Percentiles rank a stretch among this genome's conserved stretches.
These are phyloP conservation scores for Durotheca rogersii DNA, from an alignment of 495 filamentous ascomycete genomes.

Conservation along the genomic window DNA sequence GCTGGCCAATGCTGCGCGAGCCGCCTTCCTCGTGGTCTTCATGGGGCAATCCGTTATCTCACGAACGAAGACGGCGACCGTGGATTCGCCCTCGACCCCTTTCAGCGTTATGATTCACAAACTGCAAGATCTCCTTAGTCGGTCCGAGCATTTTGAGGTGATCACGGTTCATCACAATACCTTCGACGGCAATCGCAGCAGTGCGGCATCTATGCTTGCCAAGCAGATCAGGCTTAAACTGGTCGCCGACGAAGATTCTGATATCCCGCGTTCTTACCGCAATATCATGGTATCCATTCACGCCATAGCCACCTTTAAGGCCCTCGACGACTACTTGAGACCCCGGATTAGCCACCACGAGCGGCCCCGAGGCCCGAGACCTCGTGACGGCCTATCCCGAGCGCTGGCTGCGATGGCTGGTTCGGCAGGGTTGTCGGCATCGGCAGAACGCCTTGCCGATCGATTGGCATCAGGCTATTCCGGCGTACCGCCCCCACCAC, in stretches of 20 bases:
- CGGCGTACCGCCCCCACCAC: conserved; percentile 36
- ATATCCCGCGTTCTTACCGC: conserved; percentile 79
- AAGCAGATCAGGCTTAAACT: conserved; percentile 92
- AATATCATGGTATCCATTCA: conserved; percentile 99
- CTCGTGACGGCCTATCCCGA: conserved; percentile 65
- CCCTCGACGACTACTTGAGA: conserved; percentile 92
- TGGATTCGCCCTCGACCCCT: conserved; percentile 68
- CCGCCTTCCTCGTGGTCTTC: conserved; percentile 91
- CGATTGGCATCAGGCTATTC: conserved; percentile 35
- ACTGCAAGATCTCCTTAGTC: conserved; percentile 90
- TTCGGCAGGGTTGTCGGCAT: conserved; percentile 62
- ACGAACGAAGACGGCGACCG: conserved; percentile 61
- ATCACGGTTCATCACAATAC: conserved; percentile 91
- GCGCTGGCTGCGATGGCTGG: conserved; percentile 77
- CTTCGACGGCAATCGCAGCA: conserved; percentile 88
- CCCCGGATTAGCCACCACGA: conserved; percentile 85
- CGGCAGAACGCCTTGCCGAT: conserved; percentile 49
- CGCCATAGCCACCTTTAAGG: conserved; percentile 97
- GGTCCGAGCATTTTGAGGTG: conserved; percentile 97
- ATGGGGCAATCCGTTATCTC: conserved; percentile 71
- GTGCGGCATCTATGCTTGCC: conserved; percentile 90
- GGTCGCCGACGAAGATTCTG: conserved; percentile 84
- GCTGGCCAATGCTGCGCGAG: conserved; percentile 63
- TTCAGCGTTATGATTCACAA: conserved; percentile 93
- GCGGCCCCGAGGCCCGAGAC: conserved; percentile 66